Evolutionary conservation across 2,329 filamentous ascomycete genomes (phyloP).

Genomic region (Colletotrichum gloeosporioides): DNA sequence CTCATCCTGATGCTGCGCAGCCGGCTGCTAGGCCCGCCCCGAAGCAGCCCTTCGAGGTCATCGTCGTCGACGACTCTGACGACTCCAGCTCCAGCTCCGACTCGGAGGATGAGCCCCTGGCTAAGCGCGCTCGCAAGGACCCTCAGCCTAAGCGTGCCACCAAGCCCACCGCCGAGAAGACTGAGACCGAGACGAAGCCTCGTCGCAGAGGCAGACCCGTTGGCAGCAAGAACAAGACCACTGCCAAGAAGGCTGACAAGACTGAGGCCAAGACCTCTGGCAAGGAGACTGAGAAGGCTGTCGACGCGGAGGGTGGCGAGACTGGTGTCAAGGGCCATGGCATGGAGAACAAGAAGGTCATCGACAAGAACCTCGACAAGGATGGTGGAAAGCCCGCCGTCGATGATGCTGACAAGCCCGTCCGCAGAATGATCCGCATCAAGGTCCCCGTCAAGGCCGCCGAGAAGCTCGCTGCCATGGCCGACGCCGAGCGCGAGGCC

Average conservation of each 20-base stretch:
- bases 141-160: background rate
- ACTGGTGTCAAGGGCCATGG: too few relatives aligned
- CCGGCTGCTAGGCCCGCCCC: background rate
- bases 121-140: background rate
- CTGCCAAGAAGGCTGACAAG: background rate
- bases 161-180: background rate
- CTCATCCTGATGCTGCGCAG: background rate
- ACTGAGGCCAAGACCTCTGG: background rate
- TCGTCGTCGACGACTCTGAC: background rate
- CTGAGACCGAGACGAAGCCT: background rate
- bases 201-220: background rate
- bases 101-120: background rate
- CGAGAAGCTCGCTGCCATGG: background rate
- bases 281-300: background rate
- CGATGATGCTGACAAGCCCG: background rate
- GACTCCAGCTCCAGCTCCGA: background rate
- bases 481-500: background rate
- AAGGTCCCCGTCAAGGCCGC: background rate
- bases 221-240: background rate
- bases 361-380: background rate
- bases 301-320: too few relatives aligned
- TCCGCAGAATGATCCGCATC: background rate
- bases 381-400: too few relatives aligned
- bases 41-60: background rate
- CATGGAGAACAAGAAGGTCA: too few relatives aligned